Conservation (phyloP, 257 asterid species). For the Nicotiana knightiana region DNA sequence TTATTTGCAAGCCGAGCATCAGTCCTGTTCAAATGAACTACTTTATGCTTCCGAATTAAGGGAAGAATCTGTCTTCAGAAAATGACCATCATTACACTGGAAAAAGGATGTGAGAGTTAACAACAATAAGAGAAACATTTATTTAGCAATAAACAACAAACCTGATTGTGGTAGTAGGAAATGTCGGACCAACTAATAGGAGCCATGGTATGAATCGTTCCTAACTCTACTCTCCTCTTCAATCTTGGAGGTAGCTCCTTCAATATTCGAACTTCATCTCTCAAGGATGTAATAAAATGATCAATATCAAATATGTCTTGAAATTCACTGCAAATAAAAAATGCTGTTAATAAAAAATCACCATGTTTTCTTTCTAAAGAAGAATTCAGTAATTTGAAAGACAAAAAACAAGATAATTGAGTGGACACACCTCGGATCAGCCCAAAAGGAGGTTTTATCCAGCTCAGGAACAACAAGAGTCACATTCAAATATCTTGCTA, state of each 20-base stretch:
- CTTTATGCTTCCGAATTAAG: slow-evolving; percentile 24
- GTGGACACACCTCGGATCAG: slow-evolving; percentile 52
- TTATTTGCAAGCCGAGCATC: slow-evolving; percentile 38
- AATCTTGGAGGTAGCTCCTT: slow-evolving; percentile 60
- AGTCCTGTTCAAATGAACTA: slow-evolving; percentile 31
- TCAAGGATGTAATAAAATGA: slow-evolving; percentile 56
- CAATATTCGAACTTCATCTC: slow-evolving; percentile 63
- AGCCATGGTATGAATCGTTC: slow-evolving; percentile 43
- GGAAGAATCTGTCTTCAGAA: slow-evolving; percentile 30
- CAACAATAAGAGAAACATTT: neutral
- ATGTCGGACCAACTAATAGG: slow-evolving; percentile 75
- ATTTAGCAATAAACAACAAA: slow-evolving; percentile 13
- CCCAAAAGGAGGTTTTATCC: slow-evolving; percentile 73
- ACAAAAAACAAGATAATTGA: neutral
- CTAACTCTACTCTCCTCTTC: slow-evolving; percentile 42
- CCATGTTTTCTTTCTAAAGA: neutral
- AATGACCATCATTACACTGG: slow-evolving; percentile 7
- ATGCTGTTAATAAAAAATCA: neutral
- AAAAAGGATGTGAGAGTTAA: neutral
- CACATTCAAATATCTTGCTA: slow-evolving; percentile 52
- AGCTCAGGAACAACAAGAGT: slow-evolving; percentile 68
- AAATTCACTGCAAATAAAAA: slow-evolving; percentile 45
- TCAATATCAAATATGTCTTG: slow-evolving; percentile 62
- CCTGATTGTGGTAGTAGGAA: slow-evolving; percentile 61
- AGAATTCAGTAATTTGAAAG: slow-evolving; percentile 5